These are phyloP conservation scores for Leccinum pachyderme DNA, from an alignment of 1,284 basidiomycete genomes.

Conservation along the genomic window DNA sequence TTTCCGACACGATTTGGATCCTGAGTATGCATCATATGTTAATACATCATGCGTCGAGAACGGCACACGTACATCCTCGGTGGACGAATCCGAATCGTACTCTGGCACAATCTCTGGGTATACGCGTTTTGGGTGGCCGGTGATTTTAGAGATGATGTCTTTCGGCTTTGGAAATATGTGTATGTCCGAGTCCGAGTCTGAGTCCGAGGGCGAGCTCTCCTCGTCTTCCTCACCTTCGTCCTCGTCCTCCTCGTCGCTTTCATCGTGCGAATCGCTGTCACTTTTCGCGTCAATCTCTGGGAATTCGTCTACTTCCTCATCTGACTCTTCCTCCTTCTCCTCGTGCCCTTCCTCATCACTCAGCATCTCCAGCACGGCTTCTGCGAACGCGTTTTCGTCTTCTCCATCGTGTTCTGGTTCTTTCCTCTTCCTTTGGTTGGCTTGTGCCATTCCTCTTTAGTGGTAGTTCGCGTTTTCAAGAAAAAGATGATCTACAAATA, in stretches of 20 bases:
- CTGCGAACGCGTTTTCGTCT: slow-evolving; percentile 31
- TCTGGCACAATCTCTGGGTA: slow-evolving; percentile 95
- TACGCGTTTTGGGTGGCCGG: slow-evolving; percentile 85
- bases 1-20: slow-evolving; percentile 93
- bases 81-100: slow-evolving; percentile 96
- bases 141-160: slow-evolving; percentile 75
- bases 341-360: slow-evolving; percentile 66
- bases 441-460: slow-evolving; percentile 29
- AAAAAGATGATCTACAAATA: slow-evolving; percentile 10
- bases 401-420: slow-evolving; percentile 37
- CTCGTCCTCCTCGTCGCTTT: slow-evolving; percentile 34
- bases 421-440: slow-evolving; percentile 52
- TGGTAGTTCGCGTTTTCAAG: background rate
- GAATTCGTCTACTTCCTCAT: slow-evolving; percentile 46
- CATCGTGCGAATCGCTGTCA: slow-evolving; percentile 46
- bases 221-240: slow-evolving; percentile 36
- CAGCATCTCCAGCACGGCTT: slow-evolving; percentile 60
- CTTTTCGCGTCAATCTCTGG: slow-evolving; percentile 24
- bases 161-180: slow-evolving; percentile 64
- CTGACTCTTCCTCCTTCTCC: slow-evolving; percentile 42
- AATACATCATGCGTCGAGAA: slow-evolving; percentile 3
- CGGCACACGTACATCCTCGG: slow-evolving; percentile 79
- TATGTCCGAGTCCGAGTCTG: slow-evolving; percentile 35
- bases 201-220: slow-evolving; percentile 23
- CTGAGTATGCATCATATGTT: slow-evolving; percentile 40